Evolutionary conservation across 2,329 filamentous ascomycete genomes (phyloP), one percentile per base, ranked within the genome.

Genomic region (Metarhizium humberi): DNA sequence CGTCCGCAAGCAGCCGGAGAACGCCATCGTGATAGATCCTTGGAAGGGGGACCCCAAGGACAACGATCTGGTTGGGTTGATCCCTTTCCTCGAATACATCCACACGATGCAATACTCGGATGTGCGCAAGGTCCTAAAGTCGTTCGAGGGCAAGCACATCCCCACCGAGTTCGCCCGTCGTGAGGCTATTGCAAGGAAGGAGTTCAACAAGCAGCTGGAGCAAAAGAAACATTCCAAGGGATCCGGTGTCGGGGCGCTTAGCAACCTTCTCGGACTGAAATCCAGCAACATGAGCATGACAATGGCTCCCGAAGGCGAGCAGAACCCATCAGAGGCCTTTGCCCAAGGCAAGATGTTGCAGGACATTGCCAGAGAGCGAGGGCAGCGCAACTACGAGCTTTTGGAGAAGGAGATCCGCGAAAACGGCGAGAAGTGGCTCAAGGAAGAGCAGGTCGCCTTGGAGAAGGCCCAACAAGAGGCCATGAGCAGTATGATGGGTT

Each of bases 1-100:
- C 65, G 89, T 92, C 58, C 87, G 88, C 64, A 82, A 87, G 60
- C 94, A 99, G 67, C 94, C 94, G n/a, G 90, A 96, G 66, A 99
- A 99, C 71, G 90, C 94, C 61, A 94, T 99, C 62, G 76, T 97
- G 50, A 77, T 99, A 34, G 84, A 90, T 34, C 91, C 92, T 64
- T 99, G 94, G 94, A 88, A 80, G 55, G 94, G 94, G 38, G 81
- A 95, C 61, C 73, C 85, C 50, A 82, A 85, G 63, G 92, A 99
- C 71, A 90, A 85, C 67, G 89, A 90, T 50, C 86, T 99, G 11
- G 88, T 99, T 25, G 82, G 85, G 4, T 77, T 96, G 51, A 95
- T 99, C 57, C 94, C 94, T 13, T 96, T 99, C 83, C 85, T 99
- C 59, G 94, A 99, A 75, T 97, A 96, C 72, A 84, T 99, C 61